A percentile compares a stretch with the other conserved stretches of the same genome.
phyloP scores from a whole-genome alignment of 768 basidiomycete genomes.

The Hericium coralloides region DNA sequence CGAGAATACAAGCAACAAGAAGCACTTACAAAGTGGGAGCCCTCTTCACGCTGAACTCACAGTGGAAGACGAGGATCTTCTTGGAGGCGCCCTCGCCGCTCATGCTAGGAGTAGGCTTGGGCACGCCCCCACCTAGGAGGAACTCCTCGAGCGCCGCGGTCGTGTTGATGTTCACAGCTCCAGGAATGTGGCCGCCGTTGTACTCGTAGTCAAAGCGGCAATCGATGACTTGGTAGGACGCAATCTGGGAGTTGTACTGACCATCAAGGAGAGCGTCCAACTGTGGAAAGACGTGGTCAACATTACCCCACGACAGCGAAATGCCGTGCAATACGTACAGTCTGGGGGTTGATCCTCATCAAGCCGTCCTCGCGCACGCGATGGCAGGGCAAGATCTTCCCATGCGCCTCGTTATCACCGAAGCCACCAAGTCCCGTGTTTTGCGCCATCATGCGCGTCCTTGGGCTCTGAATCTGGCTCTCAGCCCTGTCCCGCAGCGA shows the following conservation, averaged over 20 bases:
- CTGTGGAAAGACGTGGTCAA: slow-evolving; percentile 30
- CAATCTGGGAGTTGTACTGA: slow-evolving; percentile 52
- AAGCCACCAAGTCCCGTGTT: slow-evolving; percentile 62
- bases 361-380: slow-evolving; percentile 91
- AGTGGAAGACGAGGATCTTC: slow-evolving; percentile 91
- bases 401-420: slow-evolving; percentile 86
- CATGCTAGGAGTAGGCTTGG: slow-evolving; percentile 54
- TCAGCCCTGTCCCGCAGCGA: slow-evolving; percentile 9
- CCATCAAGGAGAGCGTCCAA: slow-evolving; percentile 75
- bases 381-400: slow-evolving; percentile 92
- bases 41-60: slow-evolving; percentile 93
- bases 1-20: neutral
- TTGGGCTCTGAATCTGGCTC: slow-evolving; percentile 15
- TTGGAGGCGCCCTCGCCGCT: slow-evolving; percentile 72
- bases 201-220: slow-evolving; percentile 98
- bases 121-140: slow-evolving; percentile 49
- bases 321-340: slow-evolving; percentile 41
- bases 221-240: slow-evolving; percentile 77
- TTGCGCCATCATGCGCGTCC: slow-evolving; percentile 16
- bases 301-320: slow-evolving; percentile 1
- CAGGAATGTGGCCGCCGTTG: slow-evolving; percentile 84
- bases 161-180: slow-evolving; percentile 88
- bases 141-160: slow-evolving; percentile 72
- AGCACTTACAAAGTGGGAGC: slow-evolving; percentile 89
- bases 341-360: slow-evolving; percentile 77